Evolutionary conservation across 2,329 filamentous ascomycete species (phyloP).

Genomic region (Phyllosticta capitalensis): DNA sequence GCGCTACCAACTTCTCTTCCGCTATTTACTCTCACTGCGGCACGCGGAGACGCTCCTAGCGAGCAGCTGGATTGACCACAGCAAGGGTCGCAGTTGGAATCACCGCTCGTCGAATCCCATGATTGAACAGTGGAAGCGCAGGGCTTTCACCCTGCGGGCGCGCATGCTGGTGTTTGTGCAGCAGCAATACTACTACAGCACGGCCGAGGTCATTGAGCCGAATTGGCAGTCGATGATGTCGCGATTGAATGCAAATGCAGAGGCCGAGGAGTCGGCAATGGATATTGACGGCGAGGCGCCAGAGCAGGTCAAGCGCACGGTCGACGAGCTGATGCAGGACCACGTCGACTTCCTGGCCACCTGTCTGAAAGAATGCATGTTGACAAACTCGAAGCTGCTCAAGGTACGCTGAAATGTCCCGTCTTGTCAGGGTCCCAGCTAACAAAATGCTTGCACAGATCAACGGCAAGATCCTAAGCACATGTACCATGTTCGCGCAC

Average conservation of each 20-base stretch:
- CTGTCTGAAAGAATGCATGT: conserved; percentile 97
- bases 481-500: conserved; percentile 85
- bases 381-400: conserved; percentile 90
- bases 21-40: conserved; percentile 80
- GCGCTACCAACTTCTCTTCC: conserved; percentile 90
- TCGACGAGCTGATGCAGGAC: conserved; percentile 97
- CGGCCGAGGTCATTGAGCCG: conserved; percentile 91
- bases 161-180: conserved; percentile 97
- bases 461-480: conserved; percentile 93
- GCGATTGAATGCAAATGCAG: conserved; percentile 50
- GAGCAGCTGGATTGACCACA: conserved; percentile 83
- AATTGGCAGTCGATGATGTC: conserved; percentile 95
- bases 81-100: conserved; percentile 69
- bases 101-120: conserved; percentile 63
- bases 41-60: conserved; percentile 83
- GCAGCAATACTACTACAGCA: conserved; percentile 93
- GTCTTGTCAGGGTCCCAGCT: not conserved
- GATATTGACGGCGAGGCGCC: conserved; percentile 23
- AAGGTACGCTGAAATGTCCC: conserved; percentile 50
- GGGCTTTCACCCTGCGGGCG: conserved; percentile 82
- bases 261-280: conserved; percentile 1
- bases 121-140: conserved; percentile 85
- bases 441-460: conserved; percentile 50
- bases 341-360: conserved; percentile 98
- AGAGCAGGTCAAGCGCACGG: conserved; percentile 58